These are phyloP conservation scores for Neopestalotiopsis rosae DNA, from an alignment of 2,329 filamentous ascomycete species.

Conservation along the genomic window DNA sequence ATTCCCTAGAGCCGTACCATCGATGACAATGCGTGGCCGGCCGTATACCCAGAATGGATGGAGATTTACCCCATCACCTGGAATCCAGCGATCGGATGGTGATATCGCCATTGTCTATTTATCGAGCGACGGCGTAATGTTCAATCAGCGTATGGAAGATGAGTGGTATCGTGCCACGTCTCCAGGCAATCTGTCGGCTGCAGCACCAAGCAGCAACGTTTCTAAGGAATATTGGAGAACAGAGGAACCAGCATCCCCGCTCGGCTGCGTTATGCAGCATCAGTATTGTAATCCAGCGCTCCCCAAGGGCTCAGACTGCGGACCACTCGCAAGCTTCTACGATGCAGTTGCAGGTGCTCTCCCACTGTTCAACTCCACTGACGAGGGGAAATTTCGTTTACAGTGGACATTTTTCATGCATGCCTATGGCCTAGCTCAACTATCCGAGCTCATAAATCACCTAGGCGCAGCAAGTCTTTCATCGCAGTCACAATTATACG, in stretches of 20 bases:
- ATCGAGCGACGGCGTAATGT: background rate
- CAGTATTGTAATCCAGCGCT: slow-evolving; percentile 16
- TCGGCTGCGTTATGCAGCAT: slow-evolving; percentile 5
- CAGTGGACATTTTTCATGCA: background rate
- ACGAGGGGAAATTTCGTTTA: background rate
- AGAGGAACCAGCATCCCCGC: slow-evolving; percentile 11
- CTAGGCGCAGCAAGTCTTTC: background rate
- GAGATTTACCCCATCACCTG: background rate
- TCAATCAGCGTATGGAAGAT: background rate
- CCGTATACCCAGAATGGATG: background rate
- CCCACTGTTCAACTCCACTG: background rate
- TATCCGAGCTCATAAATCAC: background rate
- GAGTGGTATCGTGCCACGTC: slow-evolving; percentile 12
- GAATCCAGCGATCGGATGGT: background rate
- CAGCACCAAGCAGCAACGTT: background rate
- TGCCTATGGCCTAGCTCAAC: background rate
- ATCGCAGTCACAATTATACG: background rate
- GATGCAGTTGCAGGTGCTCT: slow-evolving; percentile 8
- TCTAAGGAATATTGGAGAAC: background rate
- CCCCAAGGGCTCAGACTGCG: background rate
- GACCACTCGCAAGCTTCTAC: slow-evolving; percentile 2
- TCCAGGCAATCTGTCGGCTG: background rate
- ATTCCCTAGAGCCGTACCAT: background rate
- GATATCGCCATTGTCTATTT: background rate
- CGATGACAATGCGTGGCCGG: background rate